A percentile compares a stretch with the other conserved stretches of the same genome.
Evolutionary conservation across 371 early-diverging fungal genomes (phyloP).

Genomic region (Dinochytrium kinnereticum): DNA sequence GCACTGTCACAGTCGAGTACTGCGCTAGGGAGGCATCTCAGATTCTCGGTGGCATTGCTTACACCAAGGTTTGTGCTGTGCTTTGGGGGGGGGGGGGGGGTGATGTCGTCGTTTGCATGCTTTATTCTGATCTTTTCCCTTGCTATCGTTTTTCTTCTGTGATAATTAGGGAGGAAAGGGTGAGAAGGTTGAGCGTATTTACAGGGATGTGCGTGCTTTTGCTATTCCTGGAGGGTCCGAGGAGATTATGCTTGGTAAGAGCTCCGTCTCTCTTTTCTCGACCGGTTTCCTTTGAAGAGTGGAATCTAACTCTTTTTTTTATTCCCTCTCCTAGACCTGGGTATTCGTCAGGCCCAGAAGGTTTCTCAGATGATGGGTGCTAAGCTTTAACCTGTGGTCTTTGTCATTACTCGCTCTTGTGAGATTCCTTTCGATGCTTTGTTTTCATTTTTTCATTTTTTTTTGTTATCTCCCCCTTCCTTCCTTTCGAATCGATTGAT

Average conservation of each 20-base stretch:
- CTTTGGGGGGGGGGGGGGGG: no score
- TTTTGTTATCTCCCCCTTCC: no score
- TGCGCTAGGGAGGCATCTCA: constrained; percentile 60
- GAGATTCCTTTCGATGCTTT: no score
- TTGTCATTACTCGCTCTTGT: no score
- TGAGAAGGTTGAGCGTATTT: constrained; percentile 37
- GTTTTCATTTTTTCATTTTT: background rate
- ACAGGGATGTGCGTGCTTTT: constrained; percentile 53
- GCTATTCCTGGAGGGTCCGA: constrained; percentile 41
- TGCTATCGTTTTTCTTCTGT: constrained; percentile 2
- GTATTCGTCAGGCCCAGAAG: constrained; percentile 32
- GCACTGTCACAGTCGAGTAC: constrained; percentile 30
- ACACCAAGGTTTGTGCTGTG: constrained; percentile 48
- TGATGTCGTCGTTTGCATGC: no score
- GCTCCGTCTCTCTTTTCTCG: no score
- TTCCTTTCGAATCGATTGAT: no score
- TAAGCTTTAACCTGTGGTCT: constrained; percentile 28
- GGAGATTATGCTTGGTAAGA: constrained; percentile 30
- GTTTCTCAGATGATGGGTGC: constrained; percentile 34
- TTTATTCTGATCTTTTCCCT: no score
- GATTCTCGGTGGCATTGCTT: constrained; percentile 72
- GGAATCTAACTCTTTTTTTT: no score
- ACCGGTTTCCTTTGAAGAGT: no score
- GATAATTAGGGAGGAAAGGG: constrained; percentile 36
- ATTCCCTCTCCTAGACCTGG: background rate